These are phyloP conservation scores for Malus asiatica DNA, from an alignment of 306 rosid species.

Conservation along the genomic window DNA sequence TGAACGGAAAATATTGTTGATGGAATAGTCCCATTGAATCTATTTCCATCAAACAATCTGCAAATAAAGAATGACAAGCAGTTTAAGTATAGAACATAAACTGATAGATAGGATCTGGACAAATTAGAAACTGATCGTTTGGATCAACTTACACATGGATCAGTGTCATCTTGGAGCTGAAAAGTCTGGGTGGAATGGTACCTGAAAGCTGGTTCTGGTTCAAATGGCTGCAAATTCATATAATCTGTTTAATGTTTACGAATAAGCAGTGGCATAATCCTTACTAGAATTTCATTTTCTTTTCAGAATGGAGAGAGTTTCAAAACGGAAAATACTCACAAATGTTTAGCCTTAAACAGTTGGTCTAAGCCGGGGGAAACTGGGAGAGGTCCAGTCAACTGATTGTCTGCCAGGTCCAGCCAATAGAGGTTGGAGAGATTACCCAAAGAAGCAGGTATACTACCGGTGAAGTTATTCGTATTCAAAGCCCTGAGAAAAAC, in stretches of 20 bases:
- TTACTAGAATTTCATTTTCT: not conserved
- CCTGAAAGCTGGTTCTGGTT: slow-evolving; percentile 88
- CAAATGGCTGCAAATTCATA: slow-evolving; percentile 72
- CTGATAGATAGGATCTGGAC: not conserved
- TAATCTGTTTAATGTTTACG: not conserved
- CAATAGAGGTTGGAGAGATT: slow-evolving; percentile 81
- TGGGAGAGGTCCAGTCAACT: slow-evolving; percentile 61
- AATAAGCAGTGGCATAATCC: not conserved
- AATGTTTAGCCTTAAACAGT: slow-evolving; percentile 72
- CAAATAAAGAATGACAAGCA: slow-evolving; percentile 2
- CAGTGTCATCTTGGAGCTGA: slow-evolving; percentile 63
- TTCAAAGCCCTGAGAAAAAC: slow-evolving; percentile 70
- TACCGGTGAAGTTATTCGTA: slow-evolving; percentile 68
- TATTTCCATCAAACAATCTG: slow-evolving; percentile 83
- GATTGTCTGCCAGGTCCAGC: slow-evolving; percentile 85
- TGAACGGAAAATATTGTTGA: slow-evolving; percentile 61
- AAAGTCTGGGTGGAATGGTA: slow-evolving; percentile 54
- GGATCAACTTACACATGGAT: slow-evolving; percentile 70
- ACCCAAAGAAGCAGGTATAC: slow-evolving; percentile 79
- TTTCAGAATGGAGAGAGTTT: not conserved
- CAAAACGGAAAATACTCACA: slow-evolving; percentile 42
- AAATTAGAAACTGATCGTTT: not conserved
- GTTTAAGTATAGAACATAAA: not conserved
- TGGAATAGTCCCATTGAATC: slow-evolving; percentile 55
- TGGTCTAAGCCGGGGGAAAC: slow-evolving; percentile 85